A percentile compares a stretch with the other conserved stretches of the same genome.
Evolutionary conservation across 352 stramenopile genomes (phyloP).

Genomic region (Hyaloperonospora arabidopsidis): DNA sequence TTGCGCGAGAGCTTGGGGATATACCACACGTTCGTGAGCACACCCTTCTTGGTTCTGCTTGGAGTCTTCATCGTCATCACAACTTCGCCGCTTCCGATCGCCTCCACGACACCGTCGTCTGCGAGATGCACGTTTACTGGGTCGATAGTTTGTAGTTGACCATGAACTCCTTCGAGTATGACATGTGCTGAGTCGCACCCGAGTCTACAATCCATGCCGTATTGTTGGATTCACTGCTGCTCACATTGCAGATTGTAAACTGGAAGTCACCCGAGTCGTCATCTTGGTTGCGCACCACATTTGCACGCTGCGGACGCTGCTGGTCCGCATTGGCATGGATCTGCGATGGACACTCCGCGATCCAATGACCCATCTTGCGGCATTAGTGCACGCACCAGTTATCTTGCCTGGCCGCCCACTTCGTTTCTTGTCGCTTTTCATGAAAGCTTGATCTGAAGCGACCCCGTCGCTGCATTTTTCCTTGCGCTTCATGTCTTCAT

Average conservation of each 20-base stretch:
- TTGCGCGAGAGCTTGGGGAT: background rate
- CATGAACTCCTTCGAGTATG: background rate
- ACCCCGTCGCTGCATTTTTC: background rate
- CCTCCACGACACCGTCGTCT: background rate
- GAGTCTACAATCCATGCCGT: background rate
- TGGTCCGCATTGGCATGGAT: background rate
- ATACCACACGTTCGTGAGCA: background rate
- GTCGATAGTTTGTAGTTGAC: background rate
- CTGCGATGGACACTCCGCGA: background rate
- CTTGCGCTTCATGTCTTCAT: background rate
- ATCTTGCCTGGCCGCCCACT: background rate
- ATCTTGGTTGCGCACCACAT: background rate
- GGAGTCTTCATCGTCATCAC: background rate
- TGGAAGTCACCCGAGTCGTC: background rate
- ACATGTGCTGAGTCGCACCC: background rate
- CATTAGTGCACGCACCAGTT: background rate
- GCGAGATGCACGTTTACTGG: background rate
- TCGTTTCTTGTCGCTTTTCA: background rate
- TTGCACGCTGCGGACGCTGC: background rate
- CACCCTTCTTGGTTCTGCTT: background rate
- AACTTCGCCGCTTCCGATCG: background rate
- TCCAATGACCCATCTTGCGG: too few relatives aligned
- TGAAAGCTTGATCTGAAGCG: background rate
- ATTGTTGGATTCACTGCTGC: too few relatives aligned
- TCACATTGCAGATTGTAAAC: background rate